Evolutionary conservation across 2,329 filamentous ascomycete genomes (phyloP).

Genomic region (Hypoxylon sp.): DNA sequence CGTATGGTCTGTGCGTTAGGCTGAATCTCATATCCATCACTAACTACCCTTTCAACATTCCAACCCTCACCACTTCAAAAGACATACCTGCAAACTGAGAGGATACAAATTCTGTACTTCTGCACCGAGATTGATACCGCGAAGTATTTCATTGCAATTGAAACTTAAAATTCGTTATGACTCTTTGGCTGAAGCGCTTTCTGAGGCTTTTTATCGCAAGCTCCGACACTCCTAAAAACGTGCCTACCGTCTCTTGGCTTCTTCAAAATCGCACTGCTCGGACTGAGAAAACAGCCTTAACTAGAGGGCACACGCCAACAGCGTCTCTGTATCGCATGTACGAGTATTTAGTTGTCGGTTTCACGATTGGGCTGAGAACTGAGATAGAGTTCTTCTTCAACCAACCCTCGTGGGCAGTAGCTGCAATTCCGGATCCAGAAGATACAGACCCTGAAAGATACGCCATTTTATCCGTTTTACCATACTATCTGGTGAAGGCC

Average conservation of each 20-base stretch:
- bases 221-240: background rate
- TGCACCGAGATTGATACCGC: background rate
- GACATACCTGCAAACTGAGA: background rate
- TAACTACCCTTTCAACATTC: background rate
- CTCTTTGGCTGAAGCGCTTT: background rate
- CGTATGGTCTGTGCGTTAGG: background rate
- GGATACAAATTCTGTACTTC: too few relatives aligned
- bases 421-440: constrained; percentile 29
- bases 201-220: background rate
- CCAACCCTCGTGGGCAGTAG: constrained; percentile 32
- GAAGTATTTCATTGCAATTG: background rate
- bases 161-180: background rate
- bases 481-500: constrained; percentile 32
- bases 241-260: background rate
- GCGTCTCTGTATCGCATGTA: constrained; percentile 1
- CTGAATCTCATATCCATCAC: background rate
- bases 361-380: constrained; percentile 20
- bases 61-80: background rate
- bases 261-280: background rate
- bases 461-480: constrained; percentile 33
- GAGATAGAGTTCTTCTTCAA: constrained; percentile 43
- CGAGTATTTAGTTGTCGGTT: background rate
- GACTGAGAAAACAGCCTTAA: background rate
- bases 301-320: background rate
- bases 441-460: constrained; percentile 36